These are phyloP conservation scores for Rachicladosporium sp. DNA, from an alignment of 2,329 filamentous ascomycete genomes.

Conservation along the genomic window DNA sequence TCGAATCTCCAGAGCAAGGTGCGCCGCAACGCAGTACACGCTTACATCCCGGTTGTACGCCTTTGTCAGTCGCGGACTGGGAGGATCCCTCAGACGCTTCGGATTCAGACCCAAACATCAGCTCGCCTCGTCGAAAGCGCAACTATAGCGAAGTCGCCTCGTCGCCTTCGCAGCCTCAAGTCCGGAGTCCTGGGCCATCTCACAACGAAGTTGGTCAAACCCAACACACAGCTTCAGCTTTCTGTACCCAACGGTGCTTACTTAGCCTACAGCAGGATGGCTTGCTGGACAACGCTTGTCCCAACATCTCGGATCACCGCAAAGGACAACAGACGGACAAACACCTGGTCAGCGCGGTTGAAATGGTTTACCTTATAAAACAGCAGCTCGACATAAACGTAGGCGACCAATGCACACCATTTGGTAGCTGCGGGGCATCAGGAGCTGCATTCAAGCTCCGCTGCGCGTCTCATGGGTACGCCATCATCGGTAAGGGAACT, in stretches of 20 bases:
- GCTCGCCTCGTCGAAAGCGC: conserved; percentile 1
- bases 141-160: conserved; percentile 2
- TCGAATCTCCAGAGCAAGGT: neutral
- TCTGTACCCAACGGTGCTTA: conserved; percentile 5
- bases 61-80: neutral
- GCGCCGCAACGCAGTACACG: neutral
- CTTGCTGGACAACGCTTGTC: conserved; percentile 2
- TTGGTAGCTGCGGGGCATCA: conserved; percentile 16
- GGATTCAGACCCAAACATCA: neutral
- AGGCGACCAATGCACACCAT: conserved; percentile 18
- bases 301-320: conserved; percentile 2
- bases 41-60: neutral
- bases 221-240: neutral
- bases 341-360: conserved; percentile 1
- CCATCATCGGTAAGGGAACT: conserved; percentile 22
- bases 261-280: neutral
- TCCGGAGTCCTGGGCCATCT: neutral
- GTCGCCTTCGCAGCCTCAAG: conserved; percentile 1
- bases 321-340: conserved; percentile 1
- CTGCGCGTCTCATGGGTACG: conserved; percentile 15
- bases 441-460: conserved; percentile 22
- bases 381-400: conserved; percentile 18
- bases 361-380: conserved; percentile 14
- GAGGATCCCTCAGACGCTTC: conserved; percentile 1
- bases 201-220: neutral